Conservation (phyloP, 352 stramenopile species). For the Phytophthora pseudosyringae region DNA sequence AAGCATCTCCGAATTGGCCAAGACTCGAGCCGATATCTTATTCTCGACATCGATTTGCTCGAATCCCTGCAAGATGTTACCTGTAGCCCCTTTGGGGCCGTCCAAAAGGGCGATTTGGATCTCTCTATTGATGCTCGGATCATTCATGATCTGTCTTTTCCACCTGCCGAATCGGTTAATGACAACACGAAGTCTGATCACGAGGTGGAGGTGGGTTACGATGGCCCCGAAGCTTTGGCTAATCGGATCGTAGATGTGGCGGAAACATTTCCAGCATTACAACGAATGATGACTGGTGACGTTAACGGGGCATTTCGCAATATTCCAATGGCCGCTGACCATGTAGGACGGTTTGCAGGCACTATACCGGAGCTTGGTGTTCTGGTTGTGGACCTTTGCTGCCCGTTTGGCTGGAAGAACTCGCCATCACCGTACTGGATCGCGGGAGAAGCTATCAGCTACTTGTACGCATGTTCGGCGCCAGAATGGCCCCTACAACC, state of each 20-base stretch:
- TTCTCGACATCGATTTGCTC: slow-evolving; percentile 19
- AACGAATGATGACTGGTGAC: slow-evolving; percentile 13
- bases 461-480: slow-evolving; percentile 4
- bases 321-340: background rate
- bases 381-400: slow-evolving; percentile 10
- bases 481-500: background rate
- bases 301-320: slow-evolving; percentile 7
- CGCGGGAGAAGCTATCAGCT: background rate
- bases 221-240: background rate
- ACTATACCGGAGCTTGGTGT: slow-evolving; percentile 8
- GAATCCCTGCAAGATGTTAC: background rate
- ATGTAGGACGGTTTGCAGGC: slow-evolving; percentile 1
- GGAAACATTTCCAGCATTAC: background rate
- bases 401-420: slow-evolving; percentile 16
- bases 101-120: slow-evolving; percentile 8
- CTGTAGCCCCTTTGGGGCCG: slow-evolving; percentile 20
- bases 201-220: background rate
- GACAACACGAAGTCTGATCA: slow-evolving; percentile 2
- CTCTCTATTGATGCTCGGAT: slow-evolving; percentile 2
- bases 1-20: slow-evolving; percentile 21
- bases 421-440: slow-evolving; percentile 12
- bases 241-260: slow-evolving; percentile 10
- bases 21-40: slow-evolving; percentile 15
- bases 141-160: slow-evolving; percentile 15
- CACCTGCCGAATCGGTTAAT: slow-evolving; percentile 10